phyloP scores from a whole-genome alignment of 148 eudicot species.

The Rhododendron mucronatum region DNA sequence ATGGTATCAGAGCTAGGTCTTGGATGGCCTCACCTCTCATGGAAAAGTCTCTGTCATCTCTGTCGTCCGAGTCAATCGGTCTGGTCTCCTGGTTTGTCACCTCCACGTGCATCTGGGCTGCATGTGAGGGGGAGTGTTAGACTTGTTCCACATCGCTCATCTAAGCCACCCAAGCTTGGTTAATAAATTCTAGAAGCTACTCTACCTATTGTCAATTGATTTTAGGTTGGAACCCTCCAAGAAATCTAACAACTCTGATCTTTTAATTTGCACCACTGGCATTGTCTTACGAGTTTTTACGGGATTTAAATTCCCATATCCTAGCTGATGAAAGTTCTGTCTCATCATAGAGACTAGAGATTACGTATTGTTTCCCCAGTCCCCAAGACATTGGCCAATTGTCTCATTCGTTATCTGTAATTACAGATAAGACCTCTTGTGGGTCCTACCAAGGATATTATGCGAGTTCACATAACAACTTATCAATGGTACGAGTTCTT shows the following conservation, averaged over 20 bases:
- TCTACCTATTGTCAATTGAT: too few species aligned
- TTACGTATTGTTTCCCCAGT: background rate
- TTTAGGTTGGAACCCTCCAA: too few species aligned
- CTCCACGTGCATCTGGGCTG: too few species aligned
- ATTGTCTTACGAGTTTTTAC: background rate
- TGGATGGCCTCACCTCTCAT: too few species aligned
- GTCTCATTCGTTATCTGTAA: constrained; percentile 3
- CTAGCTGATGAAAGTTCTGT: background rate
- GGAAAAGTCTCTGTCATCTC: too few species aligned
- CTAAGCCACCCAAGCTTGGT: too few species aligned
- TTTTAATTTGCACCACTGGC: background rate
- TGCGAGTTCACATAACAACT: constrained; percentile 29
- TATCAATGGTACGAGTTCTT: constrained; percentile 72
- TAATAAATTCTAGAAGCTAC: too few species aligned
- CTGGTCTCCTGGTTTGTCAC: too few species aligned
- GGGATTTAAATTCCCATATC: background rate
- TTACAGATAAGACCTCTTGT: constrained; percentile 63
- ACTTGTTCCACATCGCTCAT: too few species aligned
- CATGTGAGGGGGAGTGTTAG: too few species aligned
- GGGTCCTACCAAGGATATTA: constrained; percentile 56
- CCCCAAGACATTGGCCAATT: background rate
- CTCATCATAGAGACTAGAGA: background rate
- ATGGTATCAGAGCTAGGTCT: too few species aligned
- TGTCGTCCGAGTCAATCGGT: too few species aligned
- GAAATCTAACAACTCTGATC: background rate